Percentiles rank a stretch among this genome's conserved stretches.
Evolutionary conservation across 2,329 filamentous ascomycete species (phyloP).

Genomic region (Pezicula radicicola): DNA sequence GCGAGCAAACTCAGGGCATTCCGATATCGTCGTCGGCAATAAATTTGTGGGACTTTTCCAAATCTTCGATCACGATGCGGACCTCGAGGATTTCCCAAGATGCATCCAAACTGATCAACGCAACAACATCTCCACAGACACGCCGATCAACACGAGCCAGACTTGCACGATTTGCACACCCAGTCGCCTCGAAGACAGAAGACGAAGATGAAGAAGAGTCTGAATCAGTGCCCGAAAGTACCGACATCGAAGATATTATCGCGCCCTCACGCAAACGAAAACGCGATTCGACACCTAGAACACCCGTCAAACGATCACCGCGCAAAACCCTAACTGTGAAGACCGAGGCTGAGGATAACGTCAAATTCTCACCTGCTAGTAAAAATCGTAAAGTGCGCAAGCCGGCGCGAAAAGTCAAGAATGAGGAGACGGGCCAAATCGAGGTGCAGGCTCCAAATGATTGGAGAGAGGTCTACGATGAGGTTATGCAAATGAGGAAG

Average conservation of each 20-base stretch:
- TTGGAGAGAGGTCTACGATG: slow-evolving; percentile 80
- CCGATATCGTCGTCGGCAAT: too few species aligned
- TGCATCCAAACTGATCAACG: slow-evolving; percentile 52
- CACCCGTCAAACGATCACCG: slow-evolving; percentile 17
- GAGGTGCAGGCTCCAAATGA: slow-evolving; percentile 62
- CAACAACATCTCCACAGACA: slow-evolving; percentile 33
- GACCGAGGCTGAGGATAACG: slow-evolving; percentile 33
- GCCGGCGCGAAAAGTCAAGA: slow-evolving; percentile 41
- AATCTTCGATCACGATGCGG: slow-evolving; percentile 18
- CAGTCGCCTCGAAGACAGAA: slow-evolving; percentile 19
- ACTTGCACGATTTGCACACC: slow-evolving; percentile 44
- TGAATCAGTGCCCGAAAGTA: slow-evolving; percentile 3
- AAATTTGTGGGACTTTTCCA: too few species aligned
- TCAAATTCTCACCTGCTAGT: slow-evolving; percentile 24
- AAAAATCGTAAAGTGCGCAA: slow-evolving; percentile 38
- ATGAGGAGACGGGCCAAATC: slow-evolving; percentile 37
- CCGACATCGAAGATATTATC: slow-evolving; percentile 58
- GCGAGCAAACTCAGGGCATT: too few species aligned
- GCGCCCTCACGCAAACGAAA: slow-evolving; percentile 43
- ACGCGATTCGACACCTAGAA: slow-evolving; percentile 32
- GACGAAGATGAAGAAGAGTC: neutral
- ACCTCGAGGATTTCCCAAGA: slow-evolving; percentile 58
- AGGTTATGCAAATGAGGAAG: slow-evolving; percentile 73
- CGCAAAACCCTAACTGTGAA: slow-evolving; percentile 33
- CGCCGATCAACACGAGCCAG: slow-evolving; percentile 48